A percentile compares a stretch with the other conserved stretches of the same genome.
These are phyloP conservation scores for Tricholoma sp. DNA, from an alignment of 768 basidiomycete species.

Conservation along the genomic window DNA sequence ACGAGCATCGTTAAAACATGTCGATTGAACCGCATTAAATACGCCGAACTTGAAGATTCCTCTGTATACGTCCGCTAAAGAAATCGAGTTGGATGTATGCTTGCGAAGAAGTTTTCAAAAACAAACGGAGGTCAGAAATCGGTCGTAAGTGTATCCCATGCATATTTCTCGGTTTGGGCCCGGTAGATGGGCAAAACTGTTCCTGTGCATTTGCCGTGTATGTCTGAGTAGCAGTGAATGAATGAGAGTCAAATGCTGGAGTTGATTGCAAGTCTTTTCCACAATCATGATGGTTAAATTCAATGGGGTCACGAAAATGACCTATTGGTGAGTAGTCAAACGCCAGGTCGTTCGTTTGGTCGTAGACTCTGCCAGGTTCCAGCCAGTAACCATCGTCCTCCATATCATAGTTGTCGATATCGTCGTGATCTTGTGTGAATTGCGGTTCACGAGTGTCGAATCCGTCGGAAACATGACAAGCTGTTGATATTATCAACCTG, in stretches of 20 bases:
- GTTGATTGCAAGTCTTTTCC: neutral
- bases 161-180: slow-evolving; percentile 28
- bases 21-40: slow-evolving; percentile 90
- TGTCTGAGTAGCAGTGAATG: neutral
- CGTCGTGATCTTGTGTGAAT: neutral
- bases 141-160: slow-evolving; percentile 55
- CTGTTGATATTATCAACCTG: neutral
- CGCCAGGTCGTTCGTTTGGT: neutral
- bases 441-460: neutral
- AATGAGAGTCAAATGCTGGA: neutral
- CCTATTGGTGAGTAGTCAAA: neutral
- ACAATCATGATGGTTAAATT: neutral
- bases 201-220: neutral
- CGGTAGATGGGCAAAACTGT: neutral
- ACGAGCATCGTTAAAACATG: slow-evolving; percentile 71
- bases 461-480: neutral
- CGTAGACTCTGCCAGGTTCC: neutral
- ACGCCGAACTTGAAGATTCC: slow-evolving; percentile 81
- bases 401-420: neutral
- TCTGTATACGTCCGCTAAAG: slow-evolving; percentile 76
- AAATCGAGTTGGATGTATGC: slow-evolving; percentile 6
- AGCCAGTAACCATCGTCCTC: neutral
- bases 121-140: slow-evolving; percentile 67
- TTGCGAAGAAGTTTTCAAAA: slow-evolving; percentile 1
- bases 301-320: neutral